Evolutionary conservation across 1,139 yeast genomes (phyloP), one percentile per base, ranked within the genome.

Genomic region (Blastobotrys indianensis): DNA sequence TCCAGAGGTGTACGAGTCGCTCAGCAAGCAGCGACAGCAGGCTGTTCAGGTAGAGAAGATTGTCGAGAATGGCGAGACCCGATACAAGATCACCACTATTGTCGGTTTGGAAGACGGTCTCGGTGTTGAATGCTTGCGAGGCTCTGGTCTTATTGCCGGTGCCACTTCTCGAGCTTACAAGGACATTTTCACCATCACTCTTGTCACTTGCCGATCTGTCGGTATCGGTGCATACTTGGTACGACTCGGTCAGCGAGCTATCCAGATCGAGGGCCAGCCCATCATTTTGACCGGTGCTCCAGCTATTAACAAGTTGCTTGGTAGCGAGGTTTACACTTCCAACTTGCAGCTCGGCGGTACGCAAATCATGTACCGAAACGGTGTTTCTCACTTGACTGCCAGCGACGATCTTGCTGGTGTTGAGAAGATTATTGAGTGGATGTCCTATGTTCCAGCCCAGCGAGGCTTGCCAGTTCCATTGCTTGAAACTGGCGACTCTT

Each of bases 211-310:
- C 73, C 82, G 98, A 75, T 88, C 97, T 41, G 98, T 92, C 61
- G 98, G 98, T 81, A 92, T 92, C 68, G 98, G 98, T 75, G 98
- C 98, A 41, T 92, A 92, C 66, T 77, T 92, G 65, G 98, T 92
- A 39, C 84, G 98, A 70, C 78, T 92, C 55, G 98, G 98, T 63
- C 97, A 92, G 76, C 85, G 98, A 76, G 95, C 97, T 41, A 90
- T 92, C 62, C 98, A 92, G 74, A 85, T 92, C 59, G 97, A 92
- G 66, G 98, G 98, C 42, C 97, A 92, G 71, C 98, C 98, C 50
- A 88, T 92, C 59, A 92, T 92, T 58, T 81, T 92, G 64, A 92
- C 98, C 48, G 98, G 98, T 76, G 98, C 98, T 50, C 97, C 97
- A 49, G 97, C 98, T 51, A 87, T 92, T 66, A 92, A 92, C 76